These are phyloP conservation scores for Clonostachys chloroleuca DNA, from an alignment of 2,329 filamentous ascomycete genomes.

Conservation along the genomic window DNA sequence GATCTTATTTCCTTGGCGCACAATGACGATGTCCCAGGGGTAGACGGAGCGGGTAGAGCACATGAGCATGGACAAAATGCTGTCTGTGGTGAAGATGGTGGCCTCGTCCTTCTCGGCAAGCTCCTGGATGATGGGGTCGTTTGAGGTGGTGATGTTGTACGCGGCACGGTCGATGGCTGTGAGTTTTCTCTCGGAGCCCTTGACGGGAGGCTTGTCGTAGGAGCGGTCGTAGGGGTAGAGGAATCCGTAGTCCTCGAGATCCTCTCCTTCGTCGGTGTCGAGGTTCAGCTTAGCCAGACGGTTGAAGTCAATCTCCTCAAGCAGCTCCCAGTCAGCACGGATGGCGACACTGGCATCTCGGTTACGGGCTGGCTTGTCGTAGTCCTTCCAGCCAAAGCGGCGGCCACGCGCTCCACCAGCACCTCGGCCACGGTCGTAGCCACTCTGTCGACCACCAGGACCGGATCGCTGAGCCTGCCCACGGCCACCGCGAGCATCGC, in stretches of 20 bases:
- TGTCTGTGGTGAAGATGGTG: conserved; percentile 95
- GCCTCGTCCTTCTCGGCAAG: conserved; percentile 94
- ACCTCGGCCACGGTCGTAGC: conserved; percentile 70
- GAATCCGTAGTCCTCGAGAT: conserved; percentile 94
- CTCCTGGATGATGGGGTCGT: conserved; percentile 95
- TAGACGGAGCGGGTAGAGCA: conserved; percentile 95
- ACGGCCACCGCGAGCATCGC: conserved; percentile 51
- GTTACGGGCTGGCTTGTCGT: conserved; percentile 95
- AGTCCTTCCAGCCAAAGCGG: conserved; percentile 97
- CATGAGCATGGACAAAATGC: conserved; percentile 98
- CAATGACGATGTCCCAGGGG: conserved; percentile 96
- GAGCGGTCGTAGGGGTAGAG: conserved; percentile 96
- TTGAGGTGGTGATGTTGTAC: conserved; percentile 97
- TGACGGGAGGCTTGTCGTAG: conserved; percentile 91
- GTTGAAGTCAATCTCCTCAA: conserved; percentile 99
- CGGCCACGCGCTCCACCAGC: conserved; percentile 70
- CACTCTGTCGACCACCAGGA: conserved; percentile 60
- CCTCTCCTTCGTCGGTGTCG: conserved; percentile 90
- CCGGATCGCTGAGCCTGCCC: conserved; percentile 67
- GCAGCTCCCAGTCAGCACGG: conserved; percentile 89
- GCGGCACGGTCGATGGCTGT: conserved; percentile 87
- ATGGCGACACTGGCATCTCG: conserved; percentile 95
- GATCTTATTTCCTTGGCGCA: conserved; percentile 91
- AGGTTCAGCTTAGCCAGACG: conserved; percentile 93
- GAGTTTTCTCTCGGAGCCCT: conserved; percentile 82